Base-by-base conservation (phyloP, 257 asterid genomes). In the Handroanthus guayacan region DNA sequence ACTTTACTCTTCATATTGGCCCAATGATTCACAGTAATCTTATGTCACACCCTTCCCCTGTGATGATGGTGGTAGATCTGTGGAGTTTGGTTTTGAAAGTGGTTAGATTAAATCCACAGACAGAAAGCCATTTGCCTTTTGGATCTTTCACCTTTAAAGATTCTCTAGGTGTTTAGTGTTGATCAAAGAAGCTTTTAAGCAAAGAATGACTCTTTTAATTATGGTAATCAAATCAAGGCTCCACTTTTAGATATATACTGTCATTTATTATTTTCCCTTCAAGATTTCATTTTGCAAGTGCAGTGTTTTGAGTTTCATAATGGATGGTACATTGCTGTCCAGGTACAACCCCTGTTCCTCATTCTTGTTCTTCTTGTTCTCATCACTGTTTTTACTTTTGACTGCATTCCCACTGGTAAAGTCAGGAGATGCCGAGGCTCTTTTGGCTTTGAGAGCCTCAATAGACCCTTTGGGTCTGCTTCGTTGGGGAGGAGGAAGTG, bases 371-470 rank as follows among this genome's bases (percentile, higher is more conserved):
- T 65, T 85, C 43, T 62, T 83, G 51, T 58, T 75, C 13, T 64
- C 72, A 1, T 63, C 77, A 14, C 67, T 84, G 20, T 52, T 81
- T 47, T 31, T 81, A 14, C 44, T 85, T 25, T 67, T 76, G 52
- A 34, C 69, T 39, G 50, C 63, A 50, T 71, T 84, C 18, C 84
- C 86, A 9, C 63, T 14, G 71, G 91, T 76, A 56, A 83, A 60
- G 61, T 84, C 98, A 73, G 84, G 85, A 38, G 97, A 95, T 79
- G 86, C 84, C 2, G 97, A 91, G 74, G 89, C 97, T 3, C 95
- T 95, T 39, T 71, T 91, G 65, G 84, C 86, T 36, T 75, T 95
- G 71, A 88, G 72, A 77, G 75, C 85, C 5, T 85, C 87, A 37
- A 37, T 91, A 12, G 98, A 92, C 86, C 94, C 95, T 2, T 66